Percentiles rank a stretch among this genome's conserved stretches.
Conservation (phyloP, 2,329 filamentous ascomycete species). For the Fusarium sp. region DNA sequence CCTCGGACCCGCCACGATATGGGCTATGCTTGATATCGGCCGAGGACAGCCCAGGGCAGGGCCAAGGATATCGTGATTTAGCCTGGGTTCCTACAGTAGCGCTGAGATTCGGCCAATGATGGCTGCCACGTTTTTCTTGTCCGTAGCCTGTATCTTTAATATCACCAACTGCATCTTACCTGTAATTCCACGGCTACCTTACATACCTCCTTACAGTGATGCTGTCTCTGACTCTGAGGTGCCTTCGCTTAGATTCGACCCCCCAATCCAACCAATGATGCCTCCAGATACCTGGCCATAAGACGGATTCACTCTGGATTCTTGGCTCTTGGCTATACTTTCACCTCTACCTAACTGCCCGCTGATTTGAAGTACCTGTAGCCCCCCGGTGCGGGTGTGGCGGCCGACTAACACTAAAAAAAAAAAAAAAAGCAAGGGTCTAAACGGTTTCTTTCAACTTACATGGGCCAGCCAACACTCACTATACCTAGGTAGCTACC, state of each 20-base stretch:
- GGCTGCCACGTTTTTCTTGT: not conserved
- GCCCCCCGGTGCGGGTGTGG: conserved; percentile 9
- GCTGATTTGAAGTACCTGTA: not conserved
- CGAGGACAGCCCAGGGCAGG: not conserved
- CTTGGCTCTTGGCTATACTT: conserved; percentile 13
- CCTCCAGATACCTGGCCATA: not conserved
- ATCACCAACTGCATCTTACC: not conserved
- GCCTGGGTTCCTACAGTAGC: conserved; percentile 28
- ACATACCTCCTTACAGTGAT: not conserved
- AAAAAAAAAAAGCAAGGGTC: not conserved
- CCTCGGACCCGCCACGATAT: conserved; percentile 8
- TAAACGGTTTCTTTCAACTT: not conserved
- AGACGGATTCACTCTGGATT: not conserved
- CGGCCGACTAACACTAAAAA: conserved; percentile 5
- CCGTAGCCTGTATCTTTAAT: not conserved
- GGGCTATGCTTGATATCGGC: conserved; percentile 7
- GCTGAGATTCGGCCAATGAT: conserved; percentile 12
- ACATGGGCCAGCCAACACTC: not conserved
- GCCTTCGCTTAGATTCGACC: not conserved
- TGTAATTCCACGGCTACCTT: not conserved
- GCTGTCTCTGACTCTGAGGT: not conserved
- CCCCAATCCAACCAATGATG: not conserved
- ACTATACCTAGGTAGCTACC: not conserved
- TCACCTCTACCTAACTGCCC: not conserved
- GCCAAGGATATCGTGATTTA: not conserved